Base-by-base conservation (phyloP, 2,329 filamentous ascomycete genomes). In the Fusarium penzigii region DNA sequence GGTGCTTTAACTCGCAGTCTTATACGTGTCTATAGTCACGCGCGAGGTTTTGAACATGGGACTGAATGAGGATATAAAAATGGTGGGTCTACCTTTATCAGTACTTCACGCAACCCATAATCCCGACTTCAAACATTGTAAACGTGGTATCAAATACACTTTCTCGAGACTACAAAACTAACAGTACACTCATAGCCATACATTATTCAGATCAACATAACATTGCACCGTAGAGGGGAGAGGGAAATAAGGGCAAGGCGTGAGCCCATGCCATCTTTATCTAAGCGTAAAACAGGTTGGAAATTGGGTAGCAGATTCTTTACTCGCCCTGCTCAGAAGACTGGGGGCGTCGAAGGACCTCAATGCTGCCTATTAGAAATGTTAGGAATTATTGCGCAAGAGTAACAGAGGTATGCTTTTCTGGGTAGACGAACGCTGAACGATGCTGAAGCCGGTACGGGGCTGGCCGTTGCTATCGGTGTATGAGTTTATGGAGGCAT, bases 391-490 rank as follows among this genome's bases (percentile, higher is more conserved):
- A 66, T 61, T 17, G 46, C 10, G 25, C 40, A 17, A 36, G 9
- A 17, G 42, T 29, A 38, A 17, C 39, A 51, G 53, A 16, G 48
- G 29, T 40, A 29, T 17, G 32, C 13, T 36, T 36, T 4, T 36
- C 13, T 40, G 39, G 39, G 29, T n/a, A 17, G 6, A 80, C 89
- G 67, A 85, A 96, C 93, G 87, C 76, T 96, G 91, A 46, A 88
- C 72, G 65, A 97, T 78, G 72, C 78, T 92, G 66, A 97, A 70
- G 45, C 75, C 68, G 49, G 73, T 82, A 61, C 78, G 79, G 64
- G 76, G 82, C 72, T 87, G 87, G 70, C 90, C 90, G 43, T 94
- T 88, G 51, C 77, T 70, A 62, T 88, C 86, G 61, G 88, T 82
- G 69, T 84, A 93, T 42, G 72, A 77, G 62, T 75, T 79, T 75